Percentiles rank a stretch among this genome's conserved stretches.
Conservation (phyloP, 805 yeast species). For the Candida montana region DNA sequence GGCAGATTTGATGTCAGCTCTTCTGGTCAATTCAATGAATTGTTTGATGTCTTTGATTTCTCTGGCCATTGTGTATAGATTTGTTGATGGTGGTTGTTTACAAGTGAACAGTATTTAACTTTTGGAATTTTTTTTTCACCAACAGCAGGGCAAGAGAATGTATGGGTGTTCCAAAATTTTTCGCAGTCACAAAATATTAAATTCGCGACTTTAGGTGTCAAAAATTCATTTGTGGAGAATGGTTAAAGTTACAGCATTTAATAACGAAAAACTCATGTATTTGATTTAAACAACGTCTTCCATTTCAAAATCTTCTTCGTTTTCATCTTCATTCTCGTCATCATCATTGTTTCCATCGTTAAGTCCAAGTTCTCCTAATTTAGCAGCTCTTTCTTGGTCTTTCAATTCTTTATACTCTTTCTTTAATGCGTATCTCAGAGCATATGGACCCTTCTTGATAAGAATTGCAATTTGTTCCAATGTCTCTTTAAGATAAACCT, state of each 20-base stretch:
- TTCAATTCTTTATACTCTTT: conserved; percentile 80
- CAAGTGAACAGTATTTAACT: conserved; percentile 11
- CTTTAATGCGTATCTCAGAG: conserved; percentile 82
- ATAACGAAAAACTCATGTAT: too few relatives aligned
- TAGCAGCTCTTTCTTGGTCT: conserved; percentile 71
- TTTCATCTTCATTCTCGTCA: conserved; percentile 51
- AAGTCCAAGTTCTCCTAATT: conserved; percentile 45
- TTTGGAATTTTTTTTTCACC: conserved; percentile 12
- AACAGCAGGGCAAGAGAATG: conserved; percentile 1
- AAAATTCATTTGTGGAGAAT: too few relatives aligned
- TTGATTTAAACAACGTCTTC: conserved; percentile 53
- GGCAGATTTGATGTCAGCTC: conserved; percentile 91
- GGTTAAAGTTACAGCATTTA: too few relatives aligned
- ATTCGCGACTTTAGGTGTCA: conserved; percentile 2
- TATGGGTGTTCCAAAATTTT: conserved; percentile 7
- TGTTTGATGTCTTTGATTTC: conserved; percentile 96
- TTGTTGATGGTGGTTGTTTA: conserved; percentile 3
- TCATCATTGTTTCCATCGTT: conserved; percentile 22
- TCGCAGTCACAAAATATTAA: conserved; percentile 11
- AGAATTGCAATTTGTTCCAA: conserved; percentile 84
- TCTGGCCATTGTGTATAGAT: conserved; percentile 23
- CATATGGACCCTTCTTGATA: conserved; percentile 94
- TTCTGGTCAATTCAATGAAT: conserved; percentile 93
- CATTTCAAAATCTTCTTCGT: conserved; percentile 70
- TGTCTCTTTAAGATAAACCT: conserved; percentile 84